Conservation (phyloP, 129 eudicot genomes). For the Artemisia annua region DNA sequence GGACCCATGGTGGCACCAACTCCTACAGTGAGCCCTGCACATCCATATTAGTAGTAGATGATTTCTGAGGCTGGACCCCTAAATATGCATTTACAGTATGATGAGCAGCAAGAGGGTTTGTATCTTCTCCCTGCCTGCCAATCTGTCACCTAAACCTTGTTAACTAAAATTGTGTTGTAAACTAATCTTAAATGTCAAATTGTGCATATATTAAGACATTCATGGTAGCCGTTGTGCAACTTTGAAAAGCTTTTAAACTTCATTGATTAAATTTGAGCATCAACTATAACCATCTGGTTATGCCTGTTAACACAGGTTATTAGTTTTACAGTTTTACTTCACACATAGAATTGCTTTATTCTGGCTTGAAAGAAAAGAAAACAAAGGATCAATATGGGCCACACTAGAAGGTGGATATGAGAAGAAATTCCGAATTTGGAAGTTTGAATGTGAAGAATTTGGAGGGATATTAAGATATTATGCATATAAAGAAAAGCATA, state of each 20-base stretch:
- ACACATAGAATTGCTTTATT: background rate
- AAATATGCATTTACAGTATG: conserved; percentile 7
- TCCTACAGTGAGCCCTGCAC: conserved; percentile 24
- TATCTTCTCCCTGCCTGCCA: conserved; percentile 9
- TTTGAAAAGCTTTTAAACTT: background rate
- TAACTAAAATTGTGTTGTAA: conserved; percentile 26
- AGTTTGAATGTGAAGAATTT: background rate
- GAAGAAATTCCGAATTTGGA: background rate
- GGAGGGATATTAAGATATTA: background rate
- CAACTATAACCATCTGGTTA: background rate
- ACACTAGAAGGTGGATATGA: background rate
- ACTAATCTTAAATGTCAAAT: conserved; percentile 17
- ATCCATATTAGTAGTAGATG: conserved; percentile 30
- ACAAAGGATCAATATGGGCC: background rate
- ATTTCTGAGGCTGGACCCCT: conserved; percentile 9
- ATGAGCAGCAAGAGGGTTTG: conserved; percentile 7
- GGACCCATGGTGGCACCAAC: conserved; percentile 23
- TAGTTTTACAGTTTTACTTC: background rate
- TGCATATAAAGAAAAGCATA: conserved; percentile 4
- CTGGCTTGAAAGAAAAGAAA: background rate
- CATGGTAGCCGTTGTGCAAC: background rate
- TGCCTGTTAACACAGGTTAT: background rate
- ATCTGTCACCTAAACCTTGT: conserved; percentile 6
- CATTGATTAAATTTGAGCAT: background rate
- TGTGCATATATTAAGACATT: conserved; percentile 25